A percentile compares a stretch with the other conserved stretches of the same genome.
Conservation (phyloP, 164 flowering plant genomes). For the Cinnamomum micranthum region DNA sequence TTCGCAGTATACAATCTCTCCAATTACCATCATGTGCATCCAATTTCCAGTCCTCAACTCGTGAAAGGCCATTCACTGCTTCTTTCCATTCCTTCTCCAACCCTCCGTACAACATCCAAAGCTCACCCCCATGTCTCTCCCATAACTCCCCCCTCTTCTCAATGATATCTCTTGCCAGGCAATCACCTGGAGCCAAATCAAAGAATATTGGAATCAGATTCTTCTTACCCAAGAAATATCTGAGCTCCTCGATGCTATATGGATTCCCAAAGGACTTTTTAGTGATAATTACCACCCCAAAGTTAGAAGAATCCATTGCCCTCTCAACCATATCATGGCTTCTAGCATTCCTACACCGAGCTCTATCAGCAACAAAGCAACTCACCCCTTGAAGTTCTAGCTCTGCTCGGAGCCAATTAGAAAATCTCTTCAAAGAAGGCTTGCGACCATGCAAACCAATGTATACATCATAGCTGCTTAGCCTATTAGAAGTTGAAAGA, state of each 20-base stretch:
- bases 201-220: conserved; percentile 83
- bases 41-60: conserved; percentile 79
- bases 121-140: conserved; percentile 88
- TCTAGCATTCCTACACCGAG: conserved; percentile 66
- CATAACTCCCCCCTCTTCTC: conserved; percentile 85
- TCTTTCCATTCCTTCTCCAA: conserved; percentile 92
- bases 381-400: conserved; percentile 82
- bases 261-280: conserved; percentile 82
- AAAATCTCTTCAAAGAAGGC: conserved; percentile 66
- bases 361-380: conserved; percentile 80
- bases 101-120: conserved; percentile 80
- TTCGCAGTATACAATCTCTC: conserved; percentile 83
- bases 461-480: conserved; percentile 80
- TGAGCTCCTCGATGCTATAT: conserved; percentile 81
- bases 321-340: conserved; percentile 62
- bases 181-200: conserved; percentile 78
- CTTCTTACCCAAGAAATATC: conserved; percentile 66
- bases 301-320: conserved; percentile 75
- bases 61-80: conserved; percentile 62
- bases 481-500: conserved; percentile 38
- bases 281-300: conserved; percentile 76
- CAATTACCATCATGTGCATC: conserved; percentile 84
- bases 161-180: conserved; percentile 79
- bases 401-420: conserved; percentile 87
- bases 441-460: conserved; percentile 86